These are phyloP conservation scores for Corymbia maculata DNA, from an alignment of 345 rosid species.

Conservation along the genomic window DNA sequence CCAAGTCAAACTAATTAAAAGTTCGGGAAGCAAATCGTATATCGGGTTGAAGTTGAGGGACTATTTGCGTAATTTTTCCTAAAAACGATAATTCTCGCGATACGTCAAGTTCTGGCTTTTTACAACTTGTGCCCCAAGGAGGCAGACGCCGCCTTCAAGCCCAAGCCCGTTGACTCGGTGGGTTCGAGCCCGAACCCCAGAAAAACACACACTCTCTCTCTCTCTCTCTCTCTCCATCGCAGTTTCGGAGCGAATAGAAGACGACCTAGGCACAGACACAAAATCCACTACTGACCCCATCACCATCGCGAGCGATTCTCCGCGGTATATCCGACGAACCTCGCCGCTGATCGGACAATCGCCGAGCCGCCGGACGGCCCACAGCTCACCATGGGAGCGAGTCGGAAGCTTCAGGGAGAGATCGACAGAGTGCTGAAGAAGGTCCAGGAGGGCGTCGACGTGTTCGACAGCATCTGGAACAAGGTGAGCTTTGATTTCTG, in stretches of 20 bases:
- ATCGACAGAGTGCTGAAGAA: conserved; percentile 98
- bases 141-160: neutral
- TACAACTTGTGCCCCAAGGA: neutral
- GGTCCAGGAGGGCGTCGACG: conserved; percentile 99
- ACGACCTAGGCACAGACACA: neutral
- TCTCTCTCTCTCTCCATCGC: neutral
- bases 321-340: neutral
- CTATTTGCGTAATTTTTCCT: neutral
- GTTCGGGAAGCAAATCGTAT: neutral
- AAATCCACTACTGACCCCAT: neutral
- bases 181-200: neutral
- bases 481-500: conserved; percentile 29
- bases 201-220: neutral
- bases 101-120: neutral
- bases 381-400: conserved; percentile 65
- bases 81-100: neutral
- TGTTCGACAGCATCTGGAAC: conserved; percentile 98
- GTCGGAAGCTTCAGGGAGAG: conserved; percentile 97
- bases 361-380: neutral
- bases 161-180: neutral
- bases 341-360: neutral
- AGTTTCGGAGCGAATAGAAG: neutral
- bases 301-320: neutral
- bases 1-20: neutral
- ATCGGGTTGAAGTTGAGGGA: neutral